Evolutionary conservation across 495 filamentous ascomycete species (phyloP).

Genomic region (Mytilinidion resinicola): DNA sequence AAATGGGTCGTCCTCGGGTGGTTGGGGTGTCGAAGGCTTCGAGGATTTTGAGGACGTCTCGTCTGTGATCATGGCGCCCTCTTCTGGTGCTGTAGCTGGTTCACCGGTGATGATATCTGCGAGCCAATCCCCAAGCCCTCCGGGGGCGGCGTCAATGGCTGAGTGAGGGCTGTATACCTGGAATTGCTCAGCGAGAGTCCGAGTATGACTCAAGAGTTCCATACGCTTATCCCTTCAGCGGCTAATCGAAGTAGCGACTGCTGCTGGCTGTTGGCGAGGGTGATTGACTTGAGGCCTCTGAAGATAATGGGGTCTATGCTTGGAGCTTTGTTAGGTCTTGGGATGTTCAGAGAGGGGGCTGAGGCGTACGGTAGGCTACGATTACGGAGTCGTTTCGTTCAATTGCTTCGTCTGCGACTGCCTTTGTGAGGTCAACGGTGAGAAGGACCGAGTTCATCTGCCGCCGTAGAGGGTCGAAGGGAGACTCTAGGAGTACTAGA

Average conservation of each 20-base stretch:
- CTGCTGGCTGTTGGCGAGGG: constrained; percentile 78
- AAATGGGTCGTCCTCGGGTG: constrained; percentile 21
- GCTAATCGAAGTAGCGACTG: constrained; percentile 72
- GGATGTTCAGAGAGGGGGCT: background rate
- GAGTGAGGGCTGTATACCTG: constrained; percentile 88
- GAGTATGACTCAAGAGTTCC: background rate
- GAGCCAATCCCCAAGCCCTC: constrained; percentile 91
- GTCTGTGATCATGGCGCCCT: constrained; percentile 38
- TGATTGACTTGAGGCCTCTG: constrained; percentile 79
- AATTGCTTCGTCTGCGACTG: constrained; percentile 90
- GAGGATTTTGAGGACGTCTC: constrained; percentile 18
- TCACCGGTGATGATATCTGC: constrained; percentile 70
- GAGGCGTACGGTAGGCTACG: constrained; percentile 73
- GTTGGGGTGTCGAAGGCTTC: constrained; percentile 17
- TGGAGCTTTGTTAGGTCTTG: constrained; percentile 4
- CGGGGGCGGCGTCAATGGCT: constrained; percentile 80
- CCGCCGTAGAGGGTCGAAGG: constrained; percentile 50
- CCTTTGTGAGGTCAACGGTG: constrained; percentile 82
- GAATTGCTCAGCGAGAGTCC: background rate
- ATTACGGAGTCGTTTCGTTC: constrained; percentile 66
- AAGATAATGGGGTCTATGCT: constrained; percentile 89
- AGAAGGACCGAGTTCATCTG: constrained; percentile 74
- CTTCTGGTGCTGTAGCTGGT: constrained; percentile 12
- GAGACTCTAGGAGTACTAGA: constrained; percentile 70
- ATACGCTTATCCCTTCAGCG: constrained; percentile 77